phyloP scores from a whole-genome alignment of 2,329 filamentous ascomycete genomes.

The Bipolaris zeicola region DNA sequence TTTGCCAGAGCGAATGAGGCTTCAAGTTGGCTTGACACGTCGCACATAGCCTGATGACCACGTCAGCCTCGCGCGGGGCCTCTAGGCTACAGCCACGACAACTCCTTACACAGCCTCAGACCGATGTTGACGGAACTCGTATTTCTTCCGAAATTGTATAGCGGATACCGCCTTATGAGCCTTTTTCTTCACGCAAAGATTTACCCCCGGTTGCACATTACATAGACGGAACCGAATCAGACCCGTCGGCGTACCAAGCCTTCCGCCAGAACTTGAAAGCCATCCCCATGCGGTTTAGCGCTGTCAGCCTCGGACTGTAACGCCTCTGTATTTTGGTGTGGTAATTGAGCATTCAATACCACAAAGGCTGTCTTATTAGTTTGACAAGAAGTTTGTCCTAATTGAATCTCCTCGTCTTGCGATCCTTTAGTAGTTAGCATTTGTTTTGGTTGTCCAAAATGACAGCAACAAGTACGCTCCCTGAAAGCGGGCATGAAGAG shows the following conservation, averaged over 20 bases:
- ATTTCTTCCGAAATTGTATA: not conserved
- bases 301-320: not conserved
- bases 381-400: not conserved
- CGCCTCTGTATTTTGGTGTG: not conserved
- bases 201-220: too few relatives aligned
- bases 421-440: not conserved
- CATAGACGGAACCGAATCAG: not conserved
- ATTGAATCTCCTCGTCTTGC: not conserved
- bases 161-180: not conserved
- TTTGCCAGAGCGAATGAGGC: not conserved
- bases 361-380: not conserved
- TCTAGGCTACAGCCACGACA: not conserved
- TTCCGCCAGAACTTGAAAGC: conserved; percentile 5
- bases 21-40: not conserved
- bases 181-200: not conserved
- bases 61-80: not conserved
- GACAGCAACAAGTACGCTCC: not conserved
- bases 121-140: too few relatives aligned
- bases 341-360: too few relatives aligned
- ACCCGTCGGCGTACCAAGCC: conserved; percentile 1
- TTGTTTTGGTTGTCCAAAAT: not conserved
- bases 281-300: conserved; percentile 8
- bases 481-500: not conserved
- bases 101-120: not conserved
- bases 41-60: not conserved